Evolutionary conservation across 352 stramenopile species (phyloP).

Genomic region (Pythium phragmitis): DNA sequence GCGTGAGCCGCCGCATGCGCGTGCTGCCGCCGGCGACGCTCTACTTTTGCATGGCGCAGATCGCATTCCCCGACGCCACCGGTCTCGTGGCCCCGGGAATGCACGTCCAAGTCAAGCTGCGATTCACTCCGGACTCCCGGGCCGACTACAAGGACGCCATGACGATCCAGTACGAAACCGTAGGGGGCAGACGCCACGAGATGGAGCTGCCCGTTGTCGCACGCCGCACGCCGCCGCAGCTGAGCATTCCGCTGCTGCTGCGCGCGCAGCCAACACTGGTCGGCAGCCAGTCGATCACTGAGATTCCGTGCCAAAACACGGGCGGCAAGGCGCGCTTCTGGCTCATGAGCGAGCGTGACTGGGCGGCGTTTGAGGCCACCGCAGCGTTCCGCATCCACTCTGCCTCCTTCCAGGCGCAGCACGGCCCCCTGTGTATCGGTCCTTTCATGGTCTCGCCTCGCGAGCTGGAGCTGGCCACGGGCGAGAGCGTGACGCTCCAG

Average conservation of each 20-base stretch:
- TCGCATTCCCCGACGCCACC: conserved; percentile 53
- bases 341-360: conserved; percentile 60
- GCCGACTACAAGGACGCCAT: conserved; percentile 73
- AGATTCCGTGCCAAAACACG: conserved; percentile 53
- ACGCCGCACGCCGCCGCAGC: conserved; percentile 48
- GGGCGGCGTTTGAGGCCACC: conserved; percentile 39
- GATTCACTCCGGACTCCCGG: conserved; percentile 71
- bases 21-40: conserved; percentile 63
- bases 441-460: conserved; percentile 60
- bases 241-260: conserved; percentile 67
- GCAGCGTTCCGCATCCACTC: conserved; percentile 2
- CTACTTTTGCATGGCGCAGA: conserved; percentile 57
- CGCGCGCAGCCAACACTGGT: conserved; percentile 62
- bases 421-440: conserved; percentile 28
- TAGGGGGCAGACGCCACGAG: conserved; percentile 14
- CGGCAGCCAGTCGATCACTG: conserved; percentile 44
- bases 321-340: conserved; percentile 69
- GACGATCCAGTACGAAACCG: conserved; percentile 51
- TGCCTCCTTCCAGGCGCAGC: neutral
- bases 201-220: conserved; percentile 50
- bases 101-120: conserved; percentile 54
- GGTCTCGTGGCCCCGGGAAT: conserved; percentile 71
- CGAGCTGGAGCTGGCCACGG: conserved; percentile 48
- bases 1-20: conserved; percentile 51
- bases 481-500: conserved; percentile 40